Conservation (phyloP, 345 rosid species). For the Heritiera littoralis region DNA sequence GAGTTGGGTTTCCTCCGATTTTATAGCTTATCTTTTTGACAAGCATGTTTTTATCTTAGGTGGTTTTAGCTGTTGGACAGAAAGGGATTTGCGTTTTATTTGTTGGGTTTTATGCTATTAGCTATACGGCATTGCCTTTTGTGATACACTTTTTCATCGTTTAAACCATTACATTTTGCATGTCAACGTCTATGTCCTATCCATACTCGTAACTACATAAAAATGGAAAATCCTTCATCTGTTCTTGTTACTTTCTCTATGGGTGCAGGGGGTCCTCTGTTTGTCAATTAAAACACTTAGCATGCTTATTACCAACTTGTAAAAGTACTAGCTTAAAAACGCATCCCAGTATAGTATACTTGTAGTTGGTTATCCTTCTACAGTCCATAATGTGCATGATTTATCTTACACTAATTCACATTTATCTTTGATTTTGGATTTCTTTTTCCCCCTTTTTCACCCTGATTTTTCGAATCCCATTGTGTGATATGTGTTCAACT, state of each 20-base stretch:
- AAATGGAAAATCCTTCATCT: not conserved
- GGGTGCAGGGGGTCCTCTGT: not conserved
- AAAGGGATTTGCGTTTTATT: conserved; percentile 3
- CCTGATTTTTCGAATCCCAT: conserved; percentile 1
- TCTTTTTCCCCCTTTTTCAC: not conserved
- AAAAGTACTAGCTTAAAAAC: not conserved
- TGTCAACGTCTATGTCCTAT: conserved; percentile 28
- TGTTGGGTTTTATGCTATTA: conserved; percentile 12
- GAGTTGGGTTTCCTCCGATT: conserved; percentile 21
- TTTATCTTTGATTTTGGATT: not conserved
- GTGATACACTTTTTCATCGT: conserved; percentile 15
- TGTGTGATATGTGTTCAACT: not conserved
- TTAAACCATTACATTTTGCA: conserved; percentile 37
- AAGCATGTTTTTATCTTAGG: not conserved
- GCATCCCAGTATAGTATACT: too few relatives aligned
- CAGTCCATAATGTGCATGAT: not conserved
- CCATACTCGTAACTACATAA: not conserved
- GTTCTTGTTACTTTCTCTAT: not conserved
- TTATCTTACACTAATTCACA: not conserved
- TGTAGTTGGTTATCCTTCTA: not conserved
- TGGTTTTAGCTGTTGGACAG: conserved; percentile 16
- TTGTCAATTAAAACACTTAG: not conserved
- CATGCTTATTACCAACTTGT: not conserved
- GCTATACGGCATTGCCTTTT: conserved; percentile 15
- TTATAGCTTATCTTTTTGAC: not conserved